Evolutionary conservation across 2,329 filamentous ascomycete species (phyloP).

Genomic region (Penicillium sp.): DNA sequence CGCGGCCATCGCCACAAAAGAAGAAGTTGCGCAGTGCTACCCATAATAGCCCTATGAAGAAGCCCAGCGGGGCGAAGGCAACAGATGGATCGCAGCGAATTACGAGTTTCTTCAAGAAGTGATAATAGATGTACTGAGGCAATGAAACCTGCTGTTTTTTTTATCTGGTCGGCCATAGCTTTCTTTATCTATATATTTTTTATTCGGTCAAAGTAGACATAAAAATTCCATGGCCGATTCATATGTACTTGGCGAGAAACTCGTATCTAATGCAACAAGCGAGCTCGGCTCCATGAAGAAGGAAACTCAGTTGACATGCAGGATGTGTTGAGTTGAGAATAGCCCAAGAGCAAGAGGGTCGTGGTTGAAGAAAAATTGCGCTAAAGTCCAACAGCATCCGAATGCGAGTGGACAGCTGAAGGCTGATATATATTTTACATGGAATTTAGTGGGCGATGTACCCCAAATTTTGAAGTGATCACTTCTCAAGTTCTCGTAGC

Average conservation of each 20-base stretch:
- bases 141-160: not conserved
- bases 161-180: not conserved
- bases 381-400: not conserved
- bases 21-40: conserved; percentile 57
- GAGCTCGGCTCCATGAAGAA: not conserved
- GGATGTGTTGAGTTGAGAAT: not conserved
- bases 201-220: not conserved
- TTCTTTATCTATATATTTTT: not conserved
- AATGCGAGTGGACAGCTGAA: not conserved
- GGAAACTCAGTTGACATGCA: not conserved
- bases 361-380: not conserved
- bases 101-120: conserved; percentile 50
- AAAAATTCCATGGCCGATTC: not conserved
- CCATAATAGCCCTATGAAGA: conserved; percentile 53
- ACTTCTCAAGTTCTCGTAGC: conserved; percentile 37
- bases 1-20: conserved; percentile 40
- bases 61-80: conserved; percentile 40
- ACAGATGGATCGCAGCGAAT: conserved; percentile 53
- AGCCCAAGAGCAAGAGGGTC: not conserved
- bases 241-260: not conserved
- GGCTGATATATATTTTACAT: not conserved
- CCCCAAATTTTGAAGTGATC: not conserved
- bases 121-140: not conserved
- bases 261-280: not conserved
- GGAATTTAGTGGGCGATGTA: not conserved